Evolutionary conservation across 2,329 filamentous ascomycete genomes (phyloP).

Genomic region (Diaporthe citriasiana): DNA sequence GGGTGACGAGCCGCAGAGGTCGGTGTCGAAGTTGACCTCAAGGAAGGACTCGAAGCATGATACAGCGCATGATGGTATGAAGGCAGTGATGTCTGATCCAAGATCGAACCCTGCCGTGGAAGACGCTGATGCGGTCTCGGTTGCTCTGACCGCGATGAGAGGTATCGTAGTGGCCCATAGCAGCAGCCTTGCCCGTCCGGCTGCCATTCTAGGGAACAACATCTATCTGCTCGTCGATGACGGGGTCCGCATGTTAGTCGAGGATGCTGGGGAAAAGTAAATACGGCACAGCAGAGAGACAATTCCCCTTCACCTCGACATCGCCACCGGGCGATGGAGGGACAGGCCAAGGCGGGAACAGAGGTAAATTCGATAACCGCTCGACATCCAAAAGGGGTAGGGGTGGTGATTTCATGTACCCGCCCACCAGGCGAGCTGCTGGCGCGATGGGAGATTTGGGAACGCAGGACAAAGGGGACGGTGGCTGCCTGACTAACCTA

Average conservation of each 20-base stretch:
- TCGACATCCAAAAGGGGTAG: conserved; percentile 23
- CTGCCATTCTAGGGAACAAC: conserved; percentile 59
- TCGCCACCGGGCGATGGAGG: background rate
- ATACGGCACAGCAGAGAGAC: conserved; percentile 6
- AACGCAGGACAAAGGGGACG: conserved; percentile 43
- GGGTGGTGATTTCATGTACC: conserved; percentile 10
- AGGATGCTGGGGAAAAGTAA: conserved; percentile 8
- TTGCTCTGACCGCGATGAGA: conserved; percentile 50
- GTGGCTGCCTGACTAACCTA: conserved; percentile 50
- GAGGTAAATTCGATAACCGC: conserved; percentile 34
- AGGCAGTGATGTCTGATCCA: conserved; percentile 55
- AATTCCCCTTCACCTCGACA: conserved; percentile 2
- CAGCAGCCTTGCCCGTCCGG: conserved; percentile 34
- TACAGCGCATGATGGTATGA: conserved; percentile 71
- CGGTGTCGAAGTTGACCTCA: conserved; percentile 67
- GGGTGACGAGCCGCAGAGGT: conserved; percentile 62
- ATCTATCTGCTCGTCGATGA: conserved; percentile 51
- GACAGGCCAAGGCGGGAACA: background rate
- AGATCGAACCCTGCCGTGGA: conserved; percentile 50
- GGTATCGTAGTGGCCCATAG: conserved; percentile 38
- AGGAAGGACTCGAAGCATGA: conserved; percentile 75
- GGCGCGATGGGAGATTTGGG: conserved; percentile 22
- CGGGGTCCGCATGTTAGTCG: conserved; percentile 22
- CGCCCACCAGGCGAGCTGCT: conserved; percentile 27
- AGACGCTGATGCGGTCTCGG: conserved; percentile 47